Conservation (phyloP, 352 stramenopile species). For the Globisporangium mamillatum region DNA sequence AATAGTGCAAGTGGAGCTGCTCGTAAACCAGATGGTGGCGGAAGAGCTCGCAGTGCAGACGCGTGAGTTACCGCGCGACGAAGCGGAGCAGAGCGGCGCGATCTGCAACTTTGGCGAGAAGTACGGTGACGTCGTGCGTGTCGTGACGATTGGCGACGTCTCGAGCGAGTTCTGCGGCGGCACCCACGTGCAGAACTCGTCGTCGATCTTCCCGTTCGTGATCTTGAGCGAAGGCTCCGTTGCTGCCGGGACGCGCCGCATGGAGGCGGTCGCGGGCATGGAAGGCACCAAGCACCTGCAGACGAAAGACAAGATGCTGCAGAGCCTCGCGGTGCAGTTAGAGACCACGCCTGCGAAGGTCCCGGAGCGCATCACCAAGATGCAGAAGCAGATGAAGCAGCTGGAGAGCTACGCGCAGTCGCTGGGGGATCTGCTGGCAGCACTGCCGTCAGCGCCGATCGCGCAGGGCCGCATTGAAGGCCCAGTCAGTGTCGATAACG, state of each 20-base stretch:
- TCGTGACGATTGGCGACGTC: conserved; percentile 58
- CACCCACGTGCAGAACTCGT: conserved; percentile 54
- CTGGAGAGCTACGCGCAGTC: conserved; percentile 49
- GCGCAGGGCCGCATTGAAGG: conserved; percentile 25
- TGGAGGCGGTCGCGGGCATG: conserved; percentile 58
- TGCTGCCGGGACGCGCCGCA: conserved; percentile 69
- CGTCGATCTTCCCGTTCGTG: conserved; percentile 64
- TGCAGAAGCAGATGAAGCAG: conserved; percentile 72
- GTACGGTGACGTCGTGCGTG: conserved; percentile 74
- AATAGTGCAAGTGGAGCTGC: conserved; percentile 48
- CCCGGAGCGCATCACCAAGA: conserved; percentile 55
- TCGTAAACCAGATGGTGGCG: conserved; percentile 58
- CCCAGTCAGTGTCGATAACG: conserved; percentile 5
- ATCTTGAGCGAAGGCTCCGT: conserved; percentile 77
- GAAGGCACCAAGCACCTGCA: conserved; percentile 57
- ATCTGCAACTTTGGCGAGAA: conserved; percentile 85
- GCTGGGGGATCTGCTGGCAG: conserved; percentile 49
- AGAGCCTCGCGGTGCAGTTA: conserved; percentile 45
- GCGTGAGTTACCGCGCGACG: conserved; percentile 34
- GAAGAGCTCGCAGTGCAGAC: conserved; percentile 38
- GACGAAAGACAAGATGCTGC: conserved; percentile 48
- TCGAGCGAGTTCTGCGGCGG: conserved; percentile 79
- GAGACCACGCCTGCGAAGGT: conserved; percentile 65
- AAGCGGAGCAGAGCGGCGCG: conserved; percentile 59
- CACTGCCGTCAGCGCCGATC: conserved; percentile 36